Conservation (phyloP, 805 yeast species). For the Gaillardinia entomophila region DNA sequence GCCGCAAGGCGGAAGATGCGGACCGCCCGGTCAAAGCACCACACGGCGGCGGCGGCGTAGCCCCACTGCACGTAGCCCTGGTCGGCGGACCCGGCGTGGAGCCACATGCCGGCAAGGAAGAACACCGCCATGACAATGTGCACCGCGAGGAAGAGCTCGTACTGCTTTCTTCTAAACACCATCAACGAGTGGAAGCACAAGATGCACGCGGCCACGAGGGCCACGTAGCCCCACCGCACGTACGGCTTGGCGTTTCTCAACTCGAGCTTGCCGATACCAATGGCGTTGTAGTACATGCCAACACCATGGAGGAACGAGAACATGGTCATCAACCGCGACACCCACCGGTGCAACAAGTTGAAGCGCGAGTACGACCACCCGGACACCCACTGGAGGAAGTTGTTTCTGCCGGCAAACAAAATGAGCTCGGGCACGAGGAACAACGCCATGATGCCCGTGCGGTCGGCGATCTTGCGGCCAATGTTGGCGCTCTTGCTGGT, state of each 20-base stretch:
- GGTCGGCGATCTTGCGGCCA: constrained; percentile 38
- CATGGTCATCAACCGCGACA: constrained; percentile 27
- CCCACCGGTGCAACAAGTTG: constrained; percentile 41
- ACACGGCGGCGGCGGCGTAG: constrained; percentile 11
- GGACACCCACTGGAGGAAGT: constrained; percentile 49
- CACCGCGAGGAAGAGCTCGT: constrained; percentile 43
- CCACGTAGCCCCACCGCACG: constrained; percentile 16
- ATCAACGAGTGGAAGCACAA: constrained; percentile 34
- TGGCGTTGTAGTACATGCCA: constrained; percentile 16
- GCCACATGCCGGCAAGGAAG: constrained; percentile 52
- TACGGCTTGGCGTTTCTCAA: constrained; percentile 10
- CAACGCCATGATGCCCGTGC: constrained; percentile 45
- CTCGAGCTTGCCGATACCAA: constrained; percentile 3
- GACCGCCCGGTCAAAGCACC: constrained; percentile 30
- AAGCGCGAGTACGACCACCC: constrained; percentile 50
- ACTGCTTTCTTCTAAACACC: constrained; percentile 44
- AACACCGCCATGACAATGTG: constrained; percentile 30
- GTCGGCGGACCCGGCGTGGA: constrained; percentile 42
- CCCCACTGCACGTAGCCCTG: constrained; percentile 11
- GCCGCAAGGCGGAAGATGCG: constrained; percentile 20
- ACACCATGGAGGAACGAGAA: constrained; percentile 27
- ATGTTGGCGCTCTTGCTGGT: not conserved
- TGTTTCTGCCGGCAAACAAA: constrained; percentile 60
- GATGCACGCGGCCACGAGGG: constrained; percentile 7
- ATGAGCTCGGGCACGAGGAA: constrained; percentile 48